phyloP scores from a whole-genome alignment of 805 yeast species.

The Tetrapisispora arboricola region DNA sequence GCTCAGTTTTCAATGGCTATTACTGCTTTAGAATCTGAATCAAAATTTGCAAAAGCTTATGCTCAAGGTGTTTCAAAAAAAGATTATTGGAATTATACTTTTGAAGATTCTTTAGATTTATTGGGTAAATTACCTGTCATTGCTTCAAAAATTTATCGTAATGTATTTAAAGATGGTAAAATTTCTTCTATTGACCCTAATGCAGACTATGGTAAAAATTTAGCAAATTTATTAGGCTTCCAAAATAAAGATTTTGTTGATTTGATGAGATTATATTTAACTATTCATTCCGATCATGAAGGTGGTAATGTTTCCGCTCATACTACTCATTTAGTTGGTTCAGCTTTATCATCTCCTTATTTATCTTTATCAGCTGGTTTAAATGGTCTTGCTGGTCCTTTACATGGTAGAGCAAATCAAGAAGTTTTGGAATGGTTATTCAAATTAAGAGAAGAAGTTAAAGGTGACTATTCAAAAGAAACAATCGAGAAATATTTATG shows the following conservation, averaged over 20 bases:
- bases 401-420: conserved; percentile 83
- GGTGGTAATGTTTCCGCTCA: conserved; percentile 87
- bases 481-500: conserved; percentile 68
- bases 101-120: conserved; percentile 69
- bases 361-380: conserved; percentile 72
- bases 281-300: conserved; percentile 82
- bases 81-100: conserved; percentile 78
- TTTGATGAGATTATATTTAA: conserved; percentile 68
- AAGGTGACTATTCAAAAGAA: conserved; percentile 58
- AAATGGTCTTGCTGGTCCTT: conserved; percentile 80
- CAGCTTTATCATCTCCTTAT: conserved; percentile 71
- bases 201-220: conserved; percentile 58
- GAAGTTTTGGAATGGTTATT: conserved; percentile 77
- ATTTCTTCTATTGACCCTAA: conserved; percentile 39
- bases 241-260: conserved; percentile 62
- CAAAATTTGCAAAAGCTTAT: conserved; percentile 76
- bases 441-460: conserved; percentile 46
- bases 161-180: conserved; percentile 75
- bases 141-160: conserved; percentile 77
- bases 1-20: conserved; percentile 81
- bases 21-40: conserved; percentile 72
- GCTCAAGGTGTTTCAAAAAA: conserved; percentile 74
- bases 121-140: conserved; percentile 74
- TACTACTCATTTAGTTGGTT: conserved; percentile 78
- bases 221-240: conserved; percentile 49